Base-by-base conservation (phyloP, 257 asterid genomes). In the Striga asiatica region DNA sequence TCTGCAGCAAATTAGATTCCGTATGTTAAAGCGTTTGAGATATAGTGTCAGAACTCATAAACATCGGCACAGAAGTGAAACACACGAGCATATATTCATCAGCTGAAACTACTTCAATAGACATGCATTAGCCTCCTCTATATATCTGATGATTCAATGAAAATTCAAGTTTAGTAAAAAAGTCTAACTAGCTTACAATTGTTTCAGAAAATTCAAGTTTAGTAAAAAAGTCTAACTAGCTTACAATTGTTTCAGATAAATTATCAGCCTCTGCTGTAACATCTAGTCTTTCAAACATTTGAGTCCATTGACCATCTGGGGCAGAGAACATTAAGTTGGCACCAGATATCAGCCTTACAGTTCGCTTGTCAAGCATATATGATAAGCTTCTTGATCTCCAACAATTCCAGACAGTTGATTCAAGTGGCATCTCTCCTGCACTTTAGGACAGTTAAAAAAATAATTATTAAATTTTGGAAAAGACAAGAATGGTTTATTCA, bases 361-460 rank as follows among this genome's bases (percentile, higher is more conserved):
- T 82, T 68, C 92, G 78, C 71, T 75, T 80, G 73, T 84, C 83
- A 54, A 84, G 86, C 83, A 88, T 56, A 70, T 82, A 88, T 19
- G 88, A 73, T 56, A 88, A 72, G 69, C 80, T 70, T 65, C 77
- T 78, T 23, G 81, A 69, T 74, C 66, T 84, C 94, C 95, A 80
- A 28, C 22, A 41, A 43, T 61, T 76, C 94, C 91, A 84, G 65
- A 52, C 58, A 47, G 50, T 42, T 49, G 77, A 66, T 56, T 69
- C 80, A 39, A 74, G 60, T 13, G 77, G 77, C 35, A 37, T 69
- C 50, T 84, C 86, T 58, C 75, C 80, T 53, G 78, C 62, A 48
- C 95, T 82, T 37, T 27, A 62, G 50, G 41, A 52, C 66, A 72
- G 61, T 42, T 66, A 18, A 31, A 66, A 16, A 20, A 66, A 35